Evolutionary conservation across 805 yeast genomes (phyloP).

Genomic region (Wickerhamomyces silvicola): DNA sequence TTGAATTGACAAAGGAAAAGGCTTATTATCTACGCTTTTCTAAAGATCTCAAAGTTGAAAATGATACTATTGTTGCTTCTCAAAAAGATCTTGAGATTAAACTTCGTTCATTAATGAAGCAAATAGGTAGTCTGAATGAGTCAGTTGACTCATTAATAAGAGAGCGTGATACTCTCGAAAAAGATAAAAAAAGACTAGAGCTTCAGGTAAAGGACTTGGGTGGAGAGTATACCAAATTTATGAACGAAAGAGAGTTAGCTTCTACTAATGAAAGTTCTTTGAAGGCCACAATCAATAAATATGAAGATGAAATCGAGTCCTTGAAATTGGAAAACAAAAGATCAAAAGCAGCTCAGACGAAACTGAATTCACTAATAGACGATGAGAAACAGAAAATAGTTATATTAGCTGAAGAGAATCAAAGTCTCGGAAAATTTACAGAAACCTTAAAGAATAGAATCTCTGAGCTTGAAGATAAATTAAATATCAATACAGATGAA

Average conservation of each 20-base stretch:
- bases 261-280: constrained; percentile 24
- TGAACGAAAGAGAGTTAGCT: constrained; percentile 22
- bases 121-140: constrained; percentile 49
- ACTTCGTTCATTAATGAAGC: constrained; percentile 40
- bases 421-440: constrained; percentile 51
- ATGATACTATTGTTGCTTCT: constrained; percentile 33
- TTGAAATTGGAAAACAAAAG: constrained; percentile 26
- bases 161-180: constrained; percentile 57
- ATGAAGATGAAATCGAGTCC: constrained; percentile 23
- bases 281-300: constrained; percentile 18
- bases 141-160: constrained; percentile 52
- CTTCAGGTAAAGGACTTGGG: constrained; percentile 34
- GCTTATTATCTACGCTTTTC: constrained; percentile 34
- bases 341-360: constrained; percentile 16
- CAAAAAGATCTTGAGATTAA: constrained; percentile 41
- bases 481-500: constrained; percentile 45
- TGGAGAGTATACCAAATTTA: constrained; percentile 32
- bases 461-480: constrained; percentile 39
- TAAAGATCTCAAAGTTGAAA: constrained; percentile 36
- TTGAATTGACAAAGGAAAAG: constrained; percentile 35
- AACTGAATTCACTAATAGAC: constrained; percentile 23
- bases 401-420: constrained; percentile 60
- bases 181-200: constrained; percentile 43
- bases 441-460: constrained; percentile 42
- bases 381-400: constrained; percentile 46